phyloP scores from a whole-genome alignment of 768 basidiomycete genomes.

The Harrya chromipes region DNA sequence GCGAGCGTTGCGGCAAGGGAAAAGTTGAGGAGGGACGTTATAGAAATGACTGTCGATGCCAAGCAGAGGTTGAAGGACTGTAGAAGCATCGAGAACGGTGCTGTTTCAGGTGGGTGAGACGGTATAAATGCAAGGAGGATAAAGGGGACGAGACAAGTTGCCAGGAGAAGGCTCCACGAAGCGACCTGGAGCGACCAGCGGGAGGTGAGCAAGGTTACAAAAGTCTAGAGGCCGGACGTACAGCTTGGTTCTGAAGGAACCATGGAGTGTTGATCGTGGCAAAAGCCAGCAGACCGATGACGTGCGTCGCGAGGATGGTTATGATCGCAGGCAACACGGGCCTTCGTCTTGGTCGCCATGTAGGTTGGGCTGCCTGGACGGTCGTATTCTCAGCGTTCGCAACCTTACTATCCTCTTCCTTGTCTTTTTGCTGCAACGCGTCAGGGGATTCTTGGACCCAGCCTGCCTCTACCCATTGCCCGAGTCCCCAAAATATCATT shows the following conservation, averaged over 20 bases:
- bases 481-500: conserved; percentile 82
- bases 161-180: conserved; percentile 31
- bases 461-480: conserved; percentile 64
- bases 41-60: conserved; percentile 82
- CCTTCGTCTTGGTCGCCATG: conserved; percentile 36
- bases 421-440: neutral
- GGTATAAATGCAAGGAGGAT: conserved; percentile 30
- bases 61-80: conserved; percentile 78
- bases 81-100: conserved; percentile 49
- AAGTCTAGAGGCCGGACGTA: conserved; percentile 26
- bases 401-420: conserved; percentile 13
- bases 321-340: conserved; percentile 52
- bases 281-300: conserved; percentile 53
- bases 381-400: neutral
- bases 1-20: conserved; percentile 78
- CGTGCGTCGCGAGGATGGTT: conserved; percentile 57
- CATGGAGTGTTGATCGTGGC: conserved; percentile 41
- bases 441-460: conserved; percentile 37
- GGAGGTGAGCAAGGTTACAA: conserved; percentile 8
- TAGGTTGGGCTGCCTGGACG: neutral
- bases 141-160: conserved; percentile 33
- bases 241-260: conserved; percentile 42
- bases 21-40: conserved; percentile 88
- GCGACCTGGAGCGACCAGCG: conserved; percentile 21
- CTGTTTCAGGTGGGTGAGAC: conserved; percentile 24